phyloP scores from a whole-genome alignment of 495 filamentous ascomycete species.

The Cudoniella acicularis region DNA sequence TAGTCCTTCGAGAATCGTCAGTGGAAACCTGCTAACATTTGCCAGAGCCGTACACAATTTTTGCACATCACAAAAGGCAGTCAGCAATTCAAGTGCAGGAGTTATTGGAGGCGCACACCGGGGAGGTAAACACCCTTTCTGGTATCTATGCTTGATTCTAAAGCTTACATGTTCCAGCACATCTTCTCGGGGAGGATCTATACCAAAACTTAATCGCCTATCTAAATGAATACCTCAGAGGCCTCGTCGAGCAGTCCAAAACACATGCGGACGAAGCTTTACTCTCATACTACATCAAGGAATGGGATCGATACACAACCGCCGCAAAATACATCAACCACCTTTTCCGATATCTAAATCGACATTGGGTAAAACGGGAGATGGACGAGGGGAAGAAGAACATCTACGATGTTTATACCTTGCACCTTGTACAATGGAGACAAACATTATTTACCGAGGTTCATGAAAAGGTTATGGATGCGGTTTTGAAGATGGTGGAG shows the following conservation, averaged over 20 bases:
- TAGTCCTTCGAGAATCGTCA: constrained; percentile 27
- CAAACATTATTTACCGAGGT: constrained; percentile 82
- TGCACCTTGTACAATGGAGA: constrained; percentile 94
- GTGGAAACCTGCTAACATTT: constrained; percentile 22
- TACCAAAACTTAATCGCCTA: constrained; percentile 88
- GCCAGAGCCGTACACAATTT: constrained; percentile 93
- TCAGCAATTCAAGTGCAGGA: constrained; percentile 39
- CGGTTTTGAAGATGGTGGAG: constrained; percentile 92
- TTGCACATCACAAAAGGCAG: constrained; percentile 95
- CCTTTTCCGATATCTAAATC: constrained; percentile 92
- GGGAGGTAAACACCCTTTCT: constrained; percentile 58
- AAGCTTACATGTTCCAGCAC: constrained; percentile 46
- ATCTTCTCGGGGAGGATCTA: constrained; percentile 92
- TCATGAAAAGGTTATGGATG: constrained; percentile 86
- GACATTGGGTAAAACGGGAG: constrained; percentile 98
- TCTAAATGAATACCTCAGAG: constrained; percentile 67
- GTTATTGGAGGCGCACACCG: constrained; percentile 60
- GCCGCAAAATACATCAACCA: constrained; percentile 97
- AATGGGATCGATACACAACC: constrained; percentile 94
- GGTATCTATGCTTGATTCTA: constrained; percentile 26
- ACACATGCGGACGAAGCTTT: constrained; percentile 85
- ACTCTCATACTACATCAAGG: constrained; percentile 89
- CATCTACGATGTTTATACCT: constrained; percentile 95
- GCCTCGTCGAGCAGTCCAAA: constrained; percentile 63
- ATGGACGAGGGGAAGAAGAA: constrained; percentile 99